Percentiles rank a stretch among this genome's conserved stretches.
Evolutionary conservation across 1,139 yeast species (phyloP).

Genomic region (Nakaseomyces kungkrabaensis): DNA sequence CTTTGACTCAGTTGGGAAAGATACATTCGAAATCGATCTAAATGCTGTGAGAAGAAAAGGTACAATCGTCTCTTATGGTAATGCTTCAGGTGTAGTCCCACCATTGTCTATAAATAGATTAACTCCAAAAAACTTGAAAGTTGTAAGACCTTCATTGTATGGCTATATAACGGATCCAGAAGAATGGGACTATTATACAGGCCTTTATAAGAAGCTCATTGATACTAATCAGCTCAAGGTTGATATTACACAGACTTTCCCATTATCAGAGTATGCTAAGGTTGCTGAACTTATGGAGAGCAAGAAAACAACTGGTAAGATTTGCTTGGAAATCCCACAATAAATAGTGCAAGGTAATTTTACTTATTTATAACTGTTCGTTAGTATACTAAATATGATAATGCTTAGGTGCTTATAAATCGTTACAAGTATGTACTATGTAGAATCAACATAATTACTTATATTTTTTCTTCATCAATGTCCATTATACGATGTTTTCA

Average conservation of each 20-base stretch:
- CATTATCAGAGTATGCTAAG: conserved; percentile 50
- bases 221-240: conserved; percentile 43
- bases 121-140: conserved; percentile 49
- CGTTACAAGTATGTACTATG: background rate
- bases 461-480: background rate
- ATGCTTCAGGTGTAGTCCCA: conserved; percentile 73
- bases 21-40: conserved; percentile 59
- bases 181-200: conserved; percentile 50
- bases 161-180: conserved; percentile 44
- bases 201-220: conserved; percentile 37
- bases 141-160: conserved; percentile 55
- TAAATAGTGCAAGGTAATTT: conserved; percentile 7
- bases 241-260: conserved; percentile 44
- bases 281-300: conserved; percentile 63
- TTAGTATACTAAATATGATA: too few relatives aligned
- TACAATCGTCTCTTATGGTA: conserved; percentile 66
- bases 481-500: background rate
- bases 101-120: conserved; percentile 47
- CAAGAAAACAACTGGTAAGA: conserved; percentile 71
- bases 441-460: background rate
- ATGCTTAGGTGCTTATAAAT: background rate
- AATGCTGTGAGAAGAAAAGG: conserved; percentile 63
- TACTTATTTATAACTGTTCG: too few relatives aligned
- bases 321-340: conserved; percentile 49
- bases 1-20: conserved; percentile 81